Base-by-base conservation (phyloP, 2,329 filamentous ascomycete genomes). In the Aspergillus fischeri region DNA sequence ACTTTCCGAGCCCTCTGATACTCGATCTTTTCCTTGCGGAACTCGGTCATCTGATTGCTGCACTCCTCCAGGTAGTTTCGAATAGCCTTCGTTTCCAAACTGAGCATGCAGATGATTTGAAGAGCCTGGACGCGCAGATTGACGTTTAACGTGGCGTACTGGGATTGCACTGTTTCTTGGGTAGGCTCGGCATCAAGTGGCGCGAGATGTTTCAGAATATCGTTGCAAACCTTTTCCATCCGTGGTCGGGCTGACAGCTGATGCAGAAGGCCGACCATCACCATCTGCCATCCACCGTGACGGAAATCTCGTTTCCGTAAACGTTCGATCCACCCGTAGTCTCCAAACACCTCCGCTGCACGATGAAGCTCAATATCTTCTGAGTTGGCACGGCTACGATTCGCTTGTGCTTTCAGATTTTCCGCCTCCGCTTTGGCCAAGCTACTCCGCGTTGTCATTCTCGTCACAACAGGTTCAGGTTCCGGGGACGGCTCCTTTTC, bases 21-120 rank as follows among this genome's bases (percentile, higher is more conserved):
- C 63, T 96, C 91, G 60, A 97, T 96, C 78, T 96, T 97, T 71
- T 95, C 90, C 74, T 99, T 99, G 51, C 94, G 87, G 69, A 95
- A 91, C 54, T 87, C 86, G 1, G 94, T 99, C 92, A 97, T 97
- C 54, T 91, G 90, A 69, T 93, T 90, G 62, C 89, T 91, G 75
- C 92, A 96, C 61, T 93, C 88, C 64, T 96, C 91, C 80, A 99
- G 89, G 70, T 95, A 96, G 17, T 86, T 87, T 53, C 93, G 87
- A 64, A 97, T 84, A 2, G 89, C 87, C 70, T 91, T 92, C 0
- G 94, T 97, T 67, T 92, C 88, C 55, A 92, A 82, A 1, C 90
- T 92, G 59, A 97, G 80, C 79, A 93, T 87, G 71, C 91, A 91
- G 55, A 97, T 84, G 38, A 95, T 88, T 70, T 97, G 89, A 49